phyloP scores from a whole-genome alignment of 75 land plant genomes.

The Chamaecyparis obtusa region DNA sequence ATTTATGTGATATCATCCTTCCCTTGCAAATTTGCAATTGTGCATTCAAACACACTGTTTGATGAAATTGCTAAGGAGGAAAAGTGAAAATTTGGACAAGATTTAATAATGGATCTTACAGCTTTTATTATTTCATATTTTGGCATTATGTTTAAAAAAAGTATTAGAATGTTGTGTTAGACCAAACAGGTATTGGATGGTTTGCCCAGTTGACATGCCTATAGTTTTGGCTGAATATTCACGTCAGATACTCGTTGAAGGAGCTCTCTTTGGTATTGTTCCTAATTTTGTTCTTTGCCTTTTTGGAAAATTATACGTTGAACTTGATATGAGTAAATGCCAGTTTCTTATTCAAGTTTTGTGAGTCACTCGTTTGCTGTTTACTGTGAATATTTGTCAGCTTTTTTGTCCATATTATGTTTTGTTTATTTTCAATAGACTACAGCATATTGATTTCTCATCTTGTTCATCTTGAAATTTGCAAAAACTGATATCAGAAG shows the following conservation, averaged over 20 bases:
- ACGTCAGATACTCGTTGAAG: background rate
- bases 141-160: background rate
- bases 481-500: background rate
- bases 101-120: no score
- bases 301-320: background rate
- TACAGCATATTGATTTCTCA: background rate
- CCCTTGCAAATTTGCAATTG: no score
- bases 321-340: background rate
- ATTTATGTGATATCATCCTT: no score
- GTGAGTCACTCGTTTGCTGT: background rate
- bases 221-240: background rate
- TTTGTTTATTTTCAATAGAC: background rate
- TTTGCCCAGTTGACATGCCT: background rate
- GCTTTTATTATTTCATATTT: no score
- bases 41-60: no score
- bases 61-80: no score
- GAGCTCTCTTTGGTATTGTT: background rate
- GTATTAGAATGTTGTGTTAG: background rate
- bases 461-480: no score
- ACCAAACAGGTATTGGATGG: background rate
- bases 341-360: background rate
- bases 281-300: background rate
- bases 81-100: no score
- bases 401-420: background rate
- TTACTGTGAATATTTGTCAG: background rate